Base-by-base conservation (phyloP, 2,329 filamentous ascomycete genomes). In the Pleomassaria siparia region DNA sequence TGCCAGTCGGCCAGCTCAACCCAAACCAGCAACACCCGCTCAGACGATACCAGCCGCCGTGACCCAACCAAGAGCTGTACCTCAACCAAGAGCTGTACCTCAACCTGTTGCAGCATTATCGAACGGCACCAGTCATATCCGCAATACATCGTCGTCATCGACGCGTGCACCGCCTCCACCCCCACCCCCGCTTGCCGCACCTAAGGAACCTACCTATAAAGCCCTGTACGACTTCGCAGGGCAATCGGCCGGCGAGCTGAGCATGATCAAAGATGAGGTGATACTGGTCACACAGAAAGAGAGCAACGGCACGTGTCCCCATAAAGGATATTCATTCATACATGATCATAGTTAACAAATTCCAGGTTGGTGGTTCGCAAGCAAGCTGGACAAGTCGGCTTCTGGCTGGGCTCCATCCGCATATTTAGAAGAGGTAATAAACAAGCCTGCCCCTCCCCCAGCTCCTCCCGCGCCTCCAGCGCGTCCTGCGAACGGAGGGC, bases 321-420 rank as follows among this genome's bases (percentile, higher is more conserved):
- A 6, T 11, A 16, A 25, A 40, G 25, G 7, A 26, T 26, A 46
- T 12, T 16, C 29, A 15, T 3, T 44, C n/a, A 45, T 37, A 22
- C 15, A 43, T 46, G 25, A 44, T 28, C 21, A 45, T 56, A 47
- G 43, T 69, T 67, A 47, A 60, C 43, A 43, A 43, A 16, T 18
- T 33, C 30, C 58, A 96, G 92, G 94, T 44, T 99, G 94, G 94
- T 97, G 92, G 92, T 79, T 97, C 39, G 94, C 87, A 54, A 92
- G 90, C 76, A 88, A 86, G 53, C 73, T 75, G 40, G 75, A 83
- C 61, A 78, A 78, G 39, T 78, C 79, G 57, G 82, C 83, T n/a
- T 89, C 94, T 72, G 94, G 91, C 43, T 99, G 94, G 94, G 84
- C 94, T 2, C 94, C 94, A 0, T 88, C 91, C 16, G 90, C 92